Evolutionary conservation across 768 basidiomycete genomes (phyloP).

Genomic region (Neoboletus magnificus): DNA sequence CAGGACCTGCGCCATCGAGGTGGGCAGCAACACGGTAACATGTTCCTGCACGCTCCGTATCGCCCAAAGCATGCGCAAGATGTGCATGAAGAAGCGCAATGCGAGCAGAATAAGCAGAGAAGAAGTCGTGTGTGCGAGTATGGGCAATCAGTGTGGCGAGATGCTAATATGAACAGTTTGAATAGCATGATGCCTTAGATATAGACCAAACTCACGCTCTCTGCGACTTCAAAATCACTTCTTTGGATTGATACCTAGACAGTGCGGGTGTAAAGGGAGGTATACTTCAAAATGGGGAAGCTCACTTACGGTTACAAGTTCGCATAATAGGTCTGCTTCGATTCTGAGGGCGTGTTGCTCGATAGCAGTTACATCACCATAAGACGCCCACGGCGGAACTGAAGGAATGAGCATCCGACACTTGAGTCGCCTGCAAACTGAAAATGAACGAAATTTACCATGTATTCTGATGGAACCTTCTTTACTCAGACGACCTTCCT

Average conservation of each 20-base stretch:
- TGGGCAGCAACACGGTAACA: slow-evolving; percentile 64
- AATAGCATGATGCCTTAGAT: not conserved
- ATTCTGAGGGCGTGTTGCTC: slow-evolving; percentile 53
- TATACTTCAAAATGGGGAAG: not conserved
- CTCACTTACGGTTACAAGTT: slow-evolving; percentile 57
- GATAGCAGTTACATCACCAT: slow-evolving; percentile 46
- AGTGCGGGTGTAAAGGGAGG: not conserved
- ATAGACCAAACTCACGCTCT: slow-evolving; percentile 39
- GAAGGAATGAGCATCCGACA: not conserved
- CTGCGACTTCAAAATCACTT: slow-evolving; percentile 63
- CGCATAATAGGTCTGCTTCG: slow-evolving; percentile 69
- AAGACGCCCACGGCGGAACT: slow-evolving; percentile 59
- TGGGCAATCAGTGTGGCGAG: slow-evolving; percentile 56
- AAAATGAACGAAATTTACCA: slow-evolving; percentile 4
- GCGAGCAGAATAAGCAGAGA: slow-evolving; percentile 52
- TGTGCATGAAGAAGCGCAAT: slow-evolving; percentile 70
- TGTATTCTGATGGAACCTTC: slow-evolving; percentile 11
- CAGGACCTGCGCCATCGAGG: slow-evolving; percentile 36
- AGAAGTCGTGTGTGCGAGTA: slow-evolving; percentile 56
- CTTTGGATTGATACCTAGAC: slow-evolving; percentile 61
- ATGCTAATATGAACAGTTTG: slow-evolving; percentile 18
- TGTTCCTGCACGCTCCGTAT: slow-evolving; percentile 48
- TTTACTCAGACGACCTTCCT: slow-evolving; percentile 40
- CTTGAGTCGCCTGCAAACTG: not conserved
- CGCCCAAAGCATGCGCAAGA: slow-evolving; percentile 64